Conservation (phyloP, 2,329 filamentous ascomycete species). For the Grosmannia serpens region DNA sequence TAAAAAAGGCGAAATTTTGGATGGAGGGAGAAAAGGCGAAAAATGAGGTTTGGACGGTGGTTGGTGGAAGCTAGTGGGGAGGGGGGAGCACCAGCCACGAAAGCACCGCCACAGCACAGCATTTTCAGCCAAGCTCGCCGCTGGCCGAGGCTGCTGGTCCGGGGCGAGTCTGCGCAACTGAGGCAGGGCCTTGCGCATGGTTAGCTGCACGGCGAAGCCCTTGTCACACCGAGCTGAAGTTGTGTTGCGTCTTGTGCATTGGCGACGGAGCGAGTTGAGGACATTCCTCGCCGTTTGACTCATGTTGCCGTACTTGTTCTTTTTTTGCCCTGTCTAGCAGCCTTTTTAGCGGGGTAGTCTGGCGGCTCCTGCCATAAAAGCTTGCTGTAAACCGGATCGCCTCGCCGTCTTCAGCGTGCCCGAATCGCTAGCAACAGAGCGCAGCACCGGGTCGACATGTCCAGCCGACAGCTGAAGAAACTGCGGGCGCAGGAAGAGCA, state of each 20-base stretch:
- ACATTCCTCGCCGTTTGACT: not conserved
- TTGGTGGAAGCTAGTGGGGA: slow-evolving; percentile 2
- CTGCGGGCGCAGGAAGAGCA: slow-evolving; percentile 36
- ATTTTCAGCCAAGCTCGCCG: not conserved
- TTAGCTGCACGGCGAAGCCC: no score
- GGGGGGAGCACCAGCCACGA: not conserved
- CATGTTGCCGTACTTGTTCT: not conserved
- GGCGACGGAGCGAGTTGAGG: no score
- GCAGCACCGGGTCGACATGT: slow-evolving; percentile 24
- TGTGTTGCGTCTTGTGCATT: no score
- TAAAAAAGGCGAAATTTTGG: not conserved
- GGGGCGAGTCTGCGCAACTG: no score
- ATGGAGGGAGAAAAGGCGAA: not conserved
- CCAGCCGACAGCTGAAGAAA: slow-evolving; percentile 39
- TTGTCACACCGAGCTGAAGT: no score
- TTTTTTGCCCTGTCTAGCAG: not conserved
- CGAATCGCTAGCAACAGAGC: not conserved
- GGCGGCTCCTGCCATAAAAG: not conserved
- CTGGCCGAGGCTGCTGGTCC: not conserved
- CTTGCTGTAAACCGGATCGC: not conserved
- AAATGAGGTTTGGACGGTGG: not conserved
- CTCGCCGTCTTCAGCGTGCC: no score
- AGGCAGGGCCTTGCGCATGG: no score
- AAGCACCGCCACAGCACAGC: not conserved
- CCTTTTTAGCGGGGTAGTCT: not conserved